These are phyloP conservation scores for Crithidia mellificae DNA, from an alignment of 208 protist genomes.

Conservation along the genomic window DNA sequence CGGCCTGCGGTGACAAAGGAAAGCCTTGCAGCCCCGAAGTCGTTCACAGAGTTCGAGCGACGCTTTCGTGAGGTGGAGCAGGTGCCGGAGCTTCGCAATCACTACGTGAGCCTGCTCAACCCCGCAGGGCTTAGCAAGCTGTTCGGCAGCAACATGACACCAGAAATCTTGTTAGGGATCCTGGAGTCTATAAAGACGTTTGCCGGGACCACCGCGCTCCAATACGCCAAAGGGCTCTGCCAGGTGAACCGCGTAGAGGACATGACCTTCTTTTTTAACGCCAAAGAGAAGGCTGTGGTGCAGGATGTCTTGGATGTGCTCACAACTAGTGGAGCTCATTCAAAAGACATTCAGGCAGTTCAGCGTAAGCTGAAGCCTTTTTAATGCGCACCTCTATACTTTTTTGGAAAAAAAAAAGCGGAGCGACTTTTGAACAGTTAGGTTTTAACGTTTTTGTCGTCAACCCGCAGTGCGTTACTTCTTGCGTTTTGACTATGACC, in stretches of 20 bases:
- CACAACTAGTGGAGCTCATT: constrained; percentile 44
- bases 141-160: constrained; percentile 87
- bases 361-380: constrained; percentile 56
- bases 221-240: constrained; percentile 72
- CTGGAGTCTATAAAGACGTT: constrained; percentile 48
- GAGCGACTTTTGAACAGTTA: too few relatives aligned
- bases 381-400: too few relatives aligned
- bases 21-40: constrained; percentile 67
- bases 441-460: too few relatives aligned
- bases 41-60: constrained; percentile 89
- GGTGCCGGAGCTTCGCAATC: constrained; percentile 65
- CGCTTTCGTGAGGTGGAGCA: constrained; percentile 61
- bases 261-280: constrained; percentile 78
- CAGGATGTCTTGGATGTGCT: constrained; percentile 56
- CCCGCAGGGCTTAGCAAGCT: constrained; percentile 53
- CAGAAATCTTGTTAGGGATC: constrained; percentile 76
- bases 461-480: too few relatives aligned
- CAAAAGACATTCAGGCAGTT: constrained; percentile 51
- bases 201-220: constrained; percentile 37
- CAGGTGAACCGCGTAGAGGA: constrained; percentile 80
- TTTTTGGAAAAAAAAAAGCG: too few relatives aligned
- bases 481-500: too few relatives aligned
- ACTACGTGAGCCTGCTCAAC: constrained; percentile 70
- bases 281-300: constrained; percentile 63
- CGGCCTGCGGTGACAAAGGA: constrained; percentile 52